A percentile compares a stretch with the other conserved stretches of the same genome.
Evolutionary conservation across 768 basidiomycete genomes (phyloP).

Genomic region (Auriscalpium vulgare): DNA sequence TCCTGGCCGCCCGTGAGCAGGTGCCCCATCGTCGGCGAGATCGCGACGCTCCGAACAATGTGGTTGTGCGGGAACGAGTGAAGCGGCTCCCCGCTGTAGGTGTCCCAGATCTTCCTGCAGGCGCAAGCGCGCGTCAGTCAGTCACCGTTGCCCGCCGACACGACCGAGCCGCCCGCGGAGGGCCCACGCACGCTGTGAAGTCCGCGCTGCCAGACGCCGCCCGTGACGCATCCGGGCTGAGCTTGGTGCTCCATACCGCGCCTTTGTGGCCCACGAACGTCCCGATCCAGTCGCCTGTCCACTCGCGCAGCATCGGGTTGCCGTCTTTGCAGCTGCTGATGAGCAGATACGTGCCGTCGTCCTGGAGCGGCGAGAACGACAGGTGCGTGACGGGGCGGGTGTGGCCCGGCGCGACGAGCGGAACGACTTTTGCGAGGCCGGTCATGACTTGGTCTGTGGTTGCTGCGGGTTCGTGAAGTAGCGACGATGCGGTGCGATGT

Average conservation of each 20-base stretch:
- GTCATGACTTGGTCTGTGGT: slow-evolving; percentile 7
- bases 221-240: slow-evolving; percentile 75
- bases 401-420: slow-evolving; percentile 80
- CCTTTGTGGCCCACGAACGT: slow-evolving; percentile 87
- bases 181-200: slow-evolving; percentile 82
- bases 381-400: slow-evolving; percentile 89
- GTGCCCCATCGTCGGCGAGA: slow-evolving; percentile 62
- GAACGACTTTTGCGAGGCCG: slow-evolving; percentile 44
- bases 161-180: not conserved
- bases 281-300: slow-evolving; percentile 99
- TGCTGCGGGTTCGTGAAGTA: slow-evolving; percentile 4
- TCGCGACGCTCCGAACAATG: slow-evolving; percentile 92
- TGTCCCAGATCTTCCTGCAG: slow-evolving; percentile 90
- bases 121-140: slow-evolving; percentile 10
- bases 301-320: slow-evolving; percentile 92
- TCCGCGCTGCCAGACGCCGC: slow-evolving; percentile 94
- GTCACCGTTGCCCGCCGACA: slow-evolving; percentile 2
- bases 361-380: slow-evolving; percentile 80
- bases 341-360: slow-evolving; percentile 81
- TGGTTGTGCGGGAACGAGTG: slow-evolving; percentile 98
- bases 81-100: slow-evolving; percentile 76
- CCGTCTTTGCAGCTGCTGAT: slow-evolving; percentile 99
- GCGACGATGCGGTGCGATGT: not conserved
- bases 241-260: slow-evolving; percentile 94
- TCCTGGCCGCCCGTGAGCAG: slow-evolving; percentile 92